A percentile compares a stretch with the other conserved stretches of the same genome.
phyloP scores from a whole-genome alignment of 331 rosid species.

The Acacia pycnantha region DNA sequence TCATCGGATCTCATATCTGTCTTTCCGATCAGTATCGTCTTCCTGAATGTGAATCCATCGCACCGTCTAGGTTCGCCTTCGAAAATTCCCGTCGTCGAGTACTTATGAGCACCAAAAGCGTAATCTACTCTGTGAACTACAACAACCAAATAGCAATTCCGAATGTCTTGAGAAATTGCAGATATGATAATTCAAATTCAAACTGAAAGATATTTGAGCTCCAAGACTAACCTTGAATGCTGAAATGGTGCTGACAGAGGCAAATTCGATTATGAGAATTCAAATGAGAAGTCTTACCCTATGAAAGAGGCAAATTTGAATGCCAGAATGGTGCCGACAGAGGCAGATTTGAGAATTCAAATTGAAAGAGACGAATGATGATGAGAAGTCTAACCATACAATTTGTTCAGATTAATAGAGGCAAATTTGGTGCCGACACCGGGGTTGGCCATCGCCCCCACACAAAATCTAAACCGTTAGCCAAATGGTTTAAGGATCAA shows the following conservation, averaged over 20 bases:
- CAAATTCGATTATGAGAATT: too few relatives aligned
- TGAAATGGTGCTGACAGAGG: slow-evolving; percentile 51
- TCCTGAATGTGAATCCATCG: slow-evolving; percentile 80
- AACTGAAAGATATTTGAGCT: background rate
- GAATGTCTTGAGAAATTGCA: slow-evolving; percentile 19
- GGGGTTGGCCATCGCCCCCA: too few relatives aligned
- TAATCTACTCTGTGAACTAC: slow-evolving; percentile 77
- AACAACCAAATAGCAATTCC: background rate
- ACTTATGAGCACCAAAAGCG: slow-evolving; percentile 88
- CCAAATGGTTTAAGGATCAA: too few relatives aligned
- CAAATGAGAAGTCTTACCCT: too few relatives aligned
- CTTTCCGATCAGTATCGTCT: slow-evolving; percentile 74
- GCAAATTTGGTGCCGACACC: too few relatives aligned
- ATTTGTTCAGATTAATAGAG: too few relatives aligned
- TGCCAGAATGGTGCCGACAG: too few relatives aligned
- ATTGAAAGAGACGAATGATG: too few relatives aligned
- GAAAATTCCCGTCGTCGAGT: slow-evolving; percentile 71
- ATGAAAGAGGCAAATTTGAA: too few relatives aligned
- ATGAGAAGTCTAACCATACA: too few relatives aligned
- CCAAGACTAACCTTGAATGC: slow-evolving; percentile 65
- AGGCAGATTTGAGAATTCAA: too few relatives aligned
- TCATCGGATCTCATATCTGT: slow-evolving; percentile 53
- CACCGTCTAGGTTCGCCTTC: slow-evolving; percentile 84
- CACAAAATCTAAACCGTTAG: too few relatives aligned
- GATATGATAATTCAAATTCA: slow-evolving; percentile 39